Base-by-base conservation (phyloP, 225 moss, liverwort and hornwort species). In the Climacium dendroides region DNA sequence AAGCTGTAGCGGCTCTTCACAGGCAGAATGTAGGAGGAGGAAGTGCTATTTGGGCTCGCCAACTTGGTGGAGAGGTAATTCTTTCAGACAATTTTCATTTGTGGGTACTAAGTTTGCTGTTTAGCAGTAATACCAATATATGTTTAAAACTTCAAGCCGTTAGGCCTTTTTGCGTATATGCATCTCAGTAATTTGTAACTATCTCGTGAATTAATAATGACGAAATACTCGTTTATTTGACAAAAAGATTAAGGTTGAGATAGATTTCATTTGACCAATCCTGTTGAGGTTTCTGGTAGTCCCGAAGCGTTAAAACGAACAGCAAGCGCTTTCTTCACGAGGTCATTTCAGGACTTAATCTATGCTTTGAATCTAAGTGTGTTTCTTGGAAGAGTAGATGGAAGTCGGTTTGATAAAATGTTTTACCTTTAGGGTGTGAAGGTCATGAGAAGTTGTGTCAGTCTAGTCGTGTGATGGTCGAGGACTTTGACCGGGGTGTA, bases 21-120 rank as follows among this genome's bases (percentile, higher is more conserved):
- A 91, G 91, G 79, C 94, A 93, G 87, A 88, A 88, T 26, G 85
- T 97, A 57, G 93, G 93, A 86, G 93, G 93, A 87, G 91, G 91
- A 80, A 89, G 87, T 80, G 85, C 94, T 87, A 93, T 97, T 54
- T 99, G 98, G 98, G 98, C 98, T 85, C 96, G 98, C 85, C 97
- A 97, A 89, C 97, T 99, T 78, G 98, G 97, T 82, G 97, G 98
- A 80, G 98, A 98, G 98, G 98, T 98, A 90, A 74, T 81, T 89
- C 83, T 83, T 34, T 72, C 39, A 26, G 69, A 55, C 41, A 62
- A 76, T 41, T 41, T 83, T 67, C 39, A 54, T 23, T 61, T 83
- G 26, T 37, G 82, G 62, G 34, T 84, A 34, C 55, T 78, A 59
- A n/a, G 47, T 59, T 58, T n/a, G n/a, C n/a, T n/a, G n/a, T n/a